Percentiles rank a stretch among this genome's conserved stretches.
Evolutionary conservation across 164 flowering plant species (phyloP).

Genomic region (Vitis vinifera): DNA sequence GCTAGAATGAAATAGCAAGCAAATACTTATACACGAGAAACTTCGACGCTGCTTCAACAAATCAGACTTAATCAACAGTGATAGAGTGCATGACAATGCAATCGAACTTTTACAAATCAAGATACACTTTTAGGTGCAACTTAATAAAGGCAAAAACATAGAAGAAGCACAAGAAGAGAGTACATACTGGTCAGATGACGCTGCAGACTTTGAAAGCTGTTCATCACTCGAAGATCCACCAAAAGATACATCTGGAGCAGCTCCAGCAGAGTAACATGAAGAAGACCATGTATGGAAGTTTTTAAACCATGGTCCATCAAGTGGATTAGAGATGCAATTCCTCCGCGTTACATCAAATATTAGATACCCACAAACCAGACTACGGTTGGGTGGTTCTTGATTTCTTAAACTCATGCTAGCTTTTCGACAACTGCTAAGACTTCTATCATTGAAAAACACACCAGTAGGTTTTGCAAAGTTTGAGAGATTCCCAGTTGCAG

Average conservation of each 20-base stretch:
- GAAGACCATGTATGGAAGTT: slow-evolving; percentile 32
- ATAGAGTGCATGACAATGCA: neutral
- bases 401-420: slow-evolving; percentile 40
- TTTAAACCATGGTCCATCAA: slow-evolving; percentile 23
- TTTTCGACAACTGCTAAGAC: slow-evolving; percentile 29
- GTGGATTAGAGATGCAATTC: slow-evolving; percentile 9
- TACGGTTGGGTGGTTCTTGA: slow-evolving; percentile 8
- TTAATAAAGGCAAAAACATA: neutral
- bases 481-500: slow-evolving; percentile 30
- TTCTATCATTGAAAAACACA: slow-evolving; percentile 40
- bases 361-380: slow-evolving; percentile 18
- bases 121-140: neutral
- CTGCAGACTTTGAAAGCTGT: slow-evolving; percentile 30
- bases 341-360: slow-evolving; percentile 18
- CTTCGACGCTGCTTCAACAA: too few species aligned
- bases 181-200: slow-evolving; percentile 54
- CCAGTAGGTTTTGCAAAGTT: slow-evolving; percentile 31
- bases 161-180: slow-evolving; percentile 5
- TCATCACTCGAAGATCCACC: slow-evolving; percentile 52
- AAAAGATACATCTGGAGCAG: slow-evolving; percentile 58
- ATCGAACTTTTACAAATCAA: neutral
- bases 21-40: too few species aligned
- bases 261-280: slow-evolving; percentile 37
- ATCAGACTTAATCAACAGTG: neutral
- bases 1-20: too few species aligned